Percentiles rank a stretch among this genome's conserved stretches.
Conservation (phyloP, 2,329 filamentous ascomycete genomes). For the Aspergillus sergii region DNA sequence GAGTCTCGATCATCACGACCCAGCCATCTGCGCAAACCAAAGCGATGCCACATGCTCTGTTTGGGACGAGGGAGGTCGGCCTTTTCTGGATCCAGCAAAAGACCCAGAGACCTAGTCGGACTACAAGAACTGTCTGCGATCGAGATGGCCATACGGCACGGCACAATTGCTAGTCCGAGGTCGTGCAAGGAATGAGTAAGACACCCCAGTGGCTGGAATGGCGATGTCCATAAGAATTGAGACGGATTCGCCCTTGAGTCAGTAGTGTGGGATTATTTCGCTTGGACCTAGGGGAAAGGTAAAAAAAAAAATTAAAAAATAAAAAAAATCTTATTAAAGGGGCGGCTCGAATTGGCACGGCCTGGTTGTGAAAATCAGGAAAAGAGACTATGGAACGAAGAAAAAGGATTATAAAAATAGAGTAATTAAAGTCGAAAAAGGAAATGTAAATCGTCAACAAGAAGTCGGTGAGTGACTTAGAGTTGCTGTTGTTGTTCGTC, state of each 20-base stretch:
- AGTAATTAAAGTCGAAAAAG: slow-evolving; percentile 7
- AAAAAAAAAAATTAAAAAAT: background rate
- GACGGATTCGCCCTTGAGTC: slow-evolving; percentile 14
- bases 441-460: slow-evolving; percentile 13
- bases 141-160: slow-evolving; percentile 46
- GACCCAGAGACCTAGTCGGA: slow-evolving; percentile 37
- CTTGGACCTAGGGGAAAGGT: slow-evolving; percentile 6
- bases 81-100: slow-evolving; percentile 39
- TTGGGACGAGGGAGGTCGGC: slow-evolving; percentile 34
- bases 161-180: slow-evolving; percentile 28
- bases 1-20: slow-evolving; percentile 43
- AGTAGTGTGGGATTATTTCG: slow-evolving; percentile 9
- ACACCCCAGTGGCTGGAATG: slow-evolving; percentile 35
- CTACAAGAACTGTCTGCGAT: slow-evolving; percentile 43
- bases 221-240: slow-evolving; percentile 43
- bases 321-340: slow-evolving; percentile 4
- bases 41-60: slow-evolving; percentile 50
- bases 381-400: slow-evolving; percentile 1
- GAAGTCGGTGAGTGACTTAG: slow-evolving; percentile 25
- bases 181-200: slow-evolving; percentile 37
- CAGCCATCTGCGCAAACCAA: slow-evolving; percentile 46
- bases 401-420: slow-evolving; percentile 7
- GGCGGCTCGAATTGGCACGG: background rate
- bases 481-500: slow-evolving; percentile 11
- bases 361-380: slow-evolving; percentile 3